These are phyloP conservation scores for Cupressus sempervirens DNA, from an alignment of 75 land plant genomes.

Conservation along the genomic window DNA sequence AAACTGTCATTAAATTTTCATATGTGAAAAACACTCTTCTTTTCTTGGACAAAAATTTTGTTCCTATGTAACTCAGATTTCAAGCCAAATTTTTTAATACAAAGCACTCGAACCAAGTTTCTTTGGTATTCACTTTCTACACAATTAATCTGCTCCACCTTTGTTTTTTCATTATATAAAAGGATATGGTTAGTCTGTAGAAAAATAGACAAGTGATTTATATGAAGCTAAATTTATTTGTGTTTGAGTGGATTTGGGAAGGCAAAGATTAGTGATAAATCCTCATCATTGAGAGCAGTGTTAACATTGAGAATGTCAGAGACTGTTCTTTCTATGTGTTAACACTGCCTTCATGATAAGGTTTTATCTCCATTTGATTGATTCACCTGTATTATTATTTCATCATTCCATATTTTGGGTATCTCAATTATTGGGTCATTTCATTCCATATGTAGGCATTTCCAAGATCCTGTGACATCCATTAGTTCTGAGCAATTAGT, in stretches of 20 bases:
- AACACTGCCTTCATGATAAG: constrained; percentile 1
- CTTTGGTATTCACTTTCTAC: not conserved
- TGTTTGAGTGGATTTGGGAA: not conserved
- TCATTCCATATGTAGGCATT: too few species aligned
- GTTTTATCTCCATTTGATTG: not conserved
- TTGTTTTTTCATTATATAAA: not conserved
- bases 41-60: not conserved
- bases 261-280: not conserved
- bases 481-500: too few species aligned
- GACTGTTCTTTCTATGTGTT: not conserved
- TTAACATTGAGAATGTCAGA: not conserved
- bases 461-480: too few species aligned
- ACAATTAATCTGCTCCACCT: too few species aligned
- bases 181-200: not conserved
- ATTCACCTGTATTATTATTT: too few species aligned
- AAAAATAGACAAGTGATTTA: not conserved
- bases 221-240: not conserved
- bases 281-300: constrained; percentile 7
- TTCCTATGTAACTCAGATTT: not conserved
- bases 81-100: not conserved
- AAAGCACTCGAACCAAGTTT: not conserved
- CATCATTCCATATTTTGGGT: too few species aligned
- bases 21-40: not conserved
- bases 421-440: too few species aligned
- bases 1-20: not conserved